Conservation (phyloP, 1,284 basidiomycete species). For the Sporisorium reilianum region DNA sequence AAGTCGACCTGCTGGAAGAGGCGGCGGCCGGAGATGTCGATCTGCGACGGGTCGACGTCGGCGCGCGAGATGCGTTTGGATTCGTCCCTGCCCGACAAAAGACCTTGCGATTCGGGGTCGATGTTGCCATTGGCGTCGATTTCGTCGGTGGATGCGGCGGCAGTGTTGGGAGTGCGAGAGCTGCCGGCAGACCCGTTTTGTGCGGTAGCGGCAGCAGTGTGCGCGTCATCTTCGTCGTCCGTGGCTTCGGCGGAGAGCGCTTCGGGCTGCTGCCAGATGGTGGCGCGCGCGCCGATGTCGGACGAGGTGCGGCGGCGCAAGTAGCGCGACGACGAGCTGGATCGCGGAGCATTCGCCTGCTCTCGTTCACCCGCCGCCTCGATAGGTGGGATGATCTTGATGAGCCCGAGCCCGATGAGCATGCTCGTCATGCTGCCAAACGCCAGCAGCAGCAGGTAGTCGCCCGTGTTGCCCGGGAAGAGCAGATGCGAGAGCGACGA, state of each 20-base stretch:
- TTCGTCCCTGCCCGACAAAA: slow-evolving; percentile 31
- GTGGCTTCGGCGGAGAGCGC: slow-evolving; percentile 24
- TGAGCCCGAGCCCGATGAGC: slow-evolving; percentile 76
- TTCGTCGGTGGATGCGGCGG: not conserved
- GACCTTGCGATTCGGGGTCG: slow-evolving; percentile 34
- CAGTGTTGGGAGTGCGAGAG: slow-evolving; percentile 2
- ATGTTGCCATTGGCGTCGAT: not conserved
- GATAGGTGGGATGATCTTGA: slow-evolving; percentile 74
- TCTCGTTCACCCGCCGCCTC: slow-evolving; percentile 7
- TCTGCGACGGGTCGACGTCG: slow-evolving; percentile 20
- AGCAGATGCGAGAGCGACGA: slow-evolving; percentile 76
- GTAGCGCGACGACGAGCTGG: not conserved
- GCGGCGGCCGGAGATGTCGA: slow-evolving; percentile 73
- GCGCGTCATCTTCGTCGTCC: slow-evolving; percentile 36
- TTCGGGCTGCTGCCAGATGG: slow-evolving; percentile 44
- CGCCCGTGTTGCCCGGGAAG: slow-evolving; percentile 79
- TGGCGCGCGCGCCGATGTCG: slow-evolving; percentile 56
- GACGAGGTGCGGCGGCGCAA: slow-evolving; percentile 47
- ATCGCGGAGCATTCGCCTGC: not conserved
- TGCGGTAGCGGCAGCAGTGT: not conserved
- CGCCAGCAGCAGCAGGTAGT: slow-evolving; percentile 78
- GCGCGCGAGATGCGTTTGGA: slow-evolving; percentile 12
- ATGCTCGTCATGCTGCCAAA: slow-evolving; percentile 79
- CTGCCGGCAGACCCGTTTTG: not conserved
- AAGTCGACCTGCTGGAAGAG: slow-evolving; percentile 77